Conservation (phyloP, 2,329 filamentous ascomycete species). For the Chalara sp. region DNA sequence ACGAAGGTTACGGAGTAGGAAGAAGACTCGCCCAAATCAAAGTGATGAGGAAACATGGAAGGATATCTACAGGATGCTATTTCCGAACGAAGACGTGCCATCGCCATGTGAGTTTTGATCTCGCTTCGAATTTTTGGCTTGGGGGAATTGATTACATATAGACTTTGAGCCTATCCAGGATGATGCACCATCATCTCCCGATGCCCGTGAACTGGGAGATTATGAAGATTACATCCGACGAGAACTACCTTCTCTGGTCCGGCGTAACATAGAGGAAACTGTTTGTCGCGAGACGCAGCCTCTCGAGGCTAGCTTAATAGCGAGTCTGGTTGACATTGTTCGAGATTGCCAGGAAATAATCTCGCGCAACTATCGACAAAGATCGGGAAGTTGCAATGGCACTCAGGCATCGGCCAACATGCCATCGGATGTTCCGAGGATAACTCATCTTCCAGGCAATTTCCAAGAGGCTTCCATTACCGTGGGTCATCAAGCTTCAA, state of each 20-base stretch:
- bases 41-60: slow-evolving; percentile 32
- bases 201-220: slow-evolving; percentile 7
- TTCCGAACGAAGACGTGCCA: slow-evolving; percentile 29
- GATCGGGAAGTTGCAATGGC: too few relatives aligned
- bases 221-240: slow-evolving; percentile 24
- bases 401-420: too few relatives aligned
- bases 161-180: slow-evolving; percentile 15
- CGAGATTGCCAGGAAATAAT: too few relatives aligned
- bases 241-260: slow-evolving; percentile 28
- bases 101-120: slow-evolving; percentile 26
- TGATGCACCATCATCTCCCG: slow-evolving; percentile 18
- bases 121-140: too few relatives aligned
- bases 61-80: slow-evolving; percentile 31
- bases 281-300: slow-evolving; percentile 20
- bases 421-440: too few relatives aligned
- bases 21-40: slow-evolving; percentile 21
- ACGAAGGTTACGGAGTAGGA: slow-evolving; percentile 25
- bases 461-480: too few relatives aligned
- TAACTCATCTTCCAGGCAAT: too few relatives aligned
- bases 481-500: too few relatives aligned
- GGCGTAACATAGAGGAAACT: slow-evolving; percentile 25
- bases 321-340: too few relatives aligned
- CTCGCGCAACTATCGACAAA: too few relatives aligned
- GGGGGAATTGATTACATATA: background rate
- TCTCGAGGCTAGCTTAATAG: slow-evolving; percentile 13